Evolutionary conservation across 805 yeast genomes (phyloP).

Genomic region (Kodamaea kakaduensis): DNA sequence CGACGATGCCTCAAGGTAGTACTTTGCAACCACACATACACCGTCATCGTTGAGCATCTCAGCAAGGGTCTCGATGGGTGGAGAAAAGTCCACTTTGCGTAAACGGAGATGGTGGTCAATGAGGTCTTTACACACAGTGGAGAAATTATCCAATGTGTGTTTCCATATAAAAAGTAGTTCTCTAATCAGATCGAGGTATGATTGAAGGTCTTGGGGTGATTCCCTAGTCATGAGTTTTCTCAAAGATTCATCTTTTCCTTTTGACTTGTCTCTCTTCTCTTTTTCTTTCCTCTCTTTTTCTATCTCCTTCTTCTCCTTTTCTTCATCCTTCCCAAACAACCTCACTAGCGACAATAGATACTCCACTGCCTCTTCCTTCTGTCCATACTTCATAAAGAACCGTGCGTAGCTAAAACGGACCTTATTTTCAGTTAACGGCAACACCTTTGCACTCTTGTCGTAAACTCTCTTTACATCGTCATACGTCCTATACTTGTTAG

Average conservation of each 20-base stretch:
- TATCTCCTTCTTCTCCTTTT: conserved; percentile 5
- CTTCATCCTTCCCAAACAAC: conserved; percentile 12
- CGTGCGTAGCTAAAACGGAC: conserved; percentile 25
- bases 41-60: conserved; percentile 39
- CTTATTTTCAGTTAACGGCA: conserved; percentile 27
- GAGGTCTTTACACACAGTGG: not conserved
- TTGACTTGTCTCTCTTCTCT: not conserved
- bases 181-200: conserved; percentile 1
- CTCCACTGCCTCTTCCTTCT: conserved; percentile 22
- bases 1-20: conserved; percentile 25
- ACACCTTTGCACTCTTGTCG: conserved; percentile 38
- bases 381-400: conserved; percentile 18
- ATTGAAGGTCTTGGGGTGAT: not conserved
- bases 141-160: not conserved
- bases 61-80: conserved; percentile 8
- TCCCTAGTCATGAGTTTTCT: not conserved
- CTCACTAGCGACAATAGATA: conserved; percentile 25
- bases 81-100: too few species aligned
- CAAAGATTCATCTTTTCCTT: not conserved
- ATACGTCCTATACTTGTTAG: conserved; percentile 11
- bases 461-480: conserved; percentile 43
- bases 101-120: conserved; percentile 1
- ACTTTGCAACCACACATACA: conserved; percentile 34
- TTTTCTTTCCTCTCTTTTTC: too few species aligned
- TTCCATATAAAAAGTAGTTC: conserved; percentile 4